A percentile compares a stretch with the other conserved stretches of the same genome.
phyloP scores from a whole-genome alignment of 2,329 filamentous ascomycete genomes.

The Colletotrichum simmondsii region DNA sequence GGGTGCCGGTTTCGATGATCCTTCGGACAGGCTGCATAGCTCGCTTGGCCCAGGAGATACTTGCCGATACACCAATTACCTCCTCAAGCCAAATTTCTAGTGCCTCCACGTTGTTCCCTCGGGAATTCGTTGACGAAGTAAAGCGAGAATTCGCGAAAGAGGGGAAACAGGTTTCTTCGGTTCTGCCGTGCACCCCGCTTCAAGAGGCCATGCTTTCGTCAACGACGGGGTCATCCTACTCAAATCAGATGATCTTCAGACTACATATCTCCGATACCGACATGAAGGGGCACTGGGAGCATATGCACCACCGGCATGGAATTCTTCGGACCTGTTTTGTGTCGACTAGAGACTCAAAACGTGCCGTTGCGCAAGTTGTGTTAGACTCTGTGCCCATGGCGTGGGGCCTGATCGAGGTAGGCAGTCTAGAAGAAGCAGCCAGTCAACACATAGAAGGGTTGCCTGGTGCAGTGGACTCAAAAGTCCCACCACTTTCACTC shows the following conservation, averaged over 20 bases:
- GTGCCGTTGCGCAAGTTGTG: constrained; percentile 80
- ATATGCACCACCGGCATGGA: constrained; percentile 73
- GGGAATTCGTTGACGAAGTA: background rate
- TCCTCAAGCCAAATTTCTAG: background rate
- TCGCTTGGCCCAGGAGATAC: constrained; percentile 59
- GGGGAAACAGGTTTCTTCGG: constrained; percentile 55
- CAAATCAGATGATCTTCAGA: constrained; percentile 76
- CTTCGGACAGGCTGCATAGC: constrained; percentile 76
- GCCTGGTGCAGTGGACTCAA: constrained; percentile 54
- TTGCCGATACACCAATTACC: background rate
- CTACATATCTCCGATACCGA: constrained; percentile 60
- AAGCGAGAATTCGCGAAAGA: constrained; percentile 41
- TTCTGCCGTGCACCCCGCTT: constrained; percentile 86
- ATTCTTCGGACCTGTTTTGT: constrained; percentile 84
- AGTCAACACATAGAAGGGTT: constrained; percentile 53
- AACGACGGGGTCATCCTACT: constrained; percentile 67
- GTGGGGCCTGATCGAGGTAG: constrained; percentile 51
- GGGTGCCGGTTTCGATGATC: constrained; percentile 74
- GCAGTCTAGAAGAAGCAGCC: constrained; percentile 48
- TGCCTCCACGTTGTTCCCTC: background rate
- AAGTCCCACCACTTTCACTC: constrained; percentile 57
- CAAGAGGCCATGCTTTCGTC: constrained; percentile 89
- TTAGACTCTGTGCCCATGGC: constrained; percentile 57
- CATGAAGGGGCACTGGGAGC: constrained; percentile 71
- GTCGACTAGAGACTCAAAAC: constrained; percentile 67